Evolutionary conservation across 192 early-diverging fungal genomes (phyloP).

Genomic region (Piromyces finnis): DNA sequence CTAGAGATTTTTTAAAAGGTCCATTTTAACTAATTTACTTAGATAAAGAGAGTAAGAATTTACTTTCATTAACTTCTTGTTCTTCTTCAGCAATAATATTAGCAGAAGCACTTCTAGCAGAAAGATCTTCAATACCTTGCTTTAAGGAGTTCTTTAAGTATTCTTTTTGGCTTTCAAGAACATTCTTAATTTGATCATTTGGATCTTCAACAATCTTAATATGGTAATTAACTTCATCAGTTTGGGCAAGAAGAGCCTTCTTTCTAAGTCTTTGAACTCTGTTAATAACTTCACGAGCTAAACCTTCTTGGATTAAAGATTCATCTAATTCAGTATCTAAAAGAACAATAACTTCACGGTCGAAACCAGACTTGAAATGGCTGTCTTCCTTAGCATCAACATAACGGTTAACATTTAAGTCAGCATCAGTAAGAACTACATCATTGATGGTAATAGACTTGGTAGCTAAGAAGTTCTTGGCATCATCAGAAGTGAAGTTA

Average conservation of each 20-base stretch:
- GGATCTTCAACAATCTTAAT: slow-evolving; percentile 57
- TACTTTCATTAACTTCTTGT: slow-evolving; percentile 37
- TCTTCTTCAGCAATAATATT: slow-evolving; percentile 62
- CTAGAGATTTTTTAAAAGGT: no score
- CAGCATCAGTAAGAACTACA: slow-evolving; percentile 55
- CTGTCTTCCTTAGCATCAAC: slow-evolving; percentile 49
- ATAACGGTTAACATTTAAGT: slow-evolving; percentile 63
- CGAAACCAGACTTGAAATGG: slow-evolving; percentile 57
- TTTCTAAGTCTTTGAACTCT: slow-evolving; percentile 89
- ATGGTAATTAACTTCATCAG: slow-evolving; percentile 75
- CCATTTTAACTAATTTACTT: neutral
- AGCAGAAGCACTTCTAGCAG: slow-evolving; percentile 19
- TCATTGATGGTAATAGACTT: slow-evolving; percentile 59
- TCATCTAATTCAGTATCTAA: slow-evolving; percentile 67
- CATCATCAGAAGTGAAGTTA: slow-evolving; percentile 47
- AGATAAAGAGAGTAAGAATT: neutral
- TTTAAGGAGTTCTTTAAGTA: slow-evolving; percentile 57
- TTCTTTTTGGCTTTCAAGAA: slow-evolving; percentile 53
- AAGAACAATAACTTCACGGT: slow-evolving; percentile 72
- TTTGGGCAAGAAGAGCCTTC: slow-evolving; percentile 44
- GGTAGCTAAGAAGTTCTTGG: slow-evolving; percentile 59
- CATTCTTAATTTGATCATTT: slow-evolving; percentile 42
- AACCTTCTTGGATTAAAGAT: slow-evolving; percentile 69
- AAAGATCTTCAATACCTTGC: slow-evolving; percentile 6
- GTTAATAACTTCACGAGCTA: slow-evolving; percentile 91